Conservation (phyloP, 768 basidiomycete species). For the Chalciporus pseudorubinellus region DNA sequence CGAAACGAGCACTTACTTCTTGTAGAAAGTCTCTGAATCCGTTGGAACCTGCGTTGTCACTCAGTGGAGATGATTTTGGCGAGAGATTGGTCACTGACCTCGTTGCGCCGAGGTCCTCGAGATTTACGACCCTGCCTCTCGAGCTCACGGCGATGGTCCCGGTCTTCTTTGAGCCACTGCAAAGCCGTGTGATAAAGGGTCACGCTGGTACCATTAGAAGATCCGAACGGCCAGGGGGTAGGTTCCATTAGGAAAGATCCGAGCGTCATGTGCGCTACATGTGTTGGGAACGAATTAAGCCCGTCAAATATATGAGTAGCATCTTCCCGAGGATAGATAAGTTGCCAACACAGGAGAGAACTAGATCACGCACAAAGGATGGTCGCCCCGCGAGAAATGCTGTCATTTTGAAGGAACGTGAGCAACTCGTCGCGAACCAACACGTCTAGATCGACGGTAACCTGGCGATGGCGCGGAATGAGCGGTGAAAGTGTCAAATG, state of each 20-base stretch:
- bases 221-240: slow-evolving; percentile 63
- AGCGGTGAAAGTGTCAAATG: not conserved
- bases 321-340: slow-evolving; percentile 45
- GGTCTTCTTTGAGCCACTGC: slow-evolving; percentile 85
- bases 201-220: slow-evolving; percentile 21
- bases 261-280: slow-evolving; percentile 87
- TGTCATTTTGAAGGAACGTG: slow-evolving; percentile 81
- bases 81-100: slow-evolving; percentile 39
- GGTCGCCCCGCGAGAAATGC: slow-evolving; percentile 75
- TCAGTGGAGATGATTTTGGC: slow-evolving; percentile 2
- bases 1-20: slow-evolving; percentile 51
- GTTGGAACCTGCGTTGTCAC: slow-evolving; percentile 47
- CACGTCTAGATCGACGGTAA: slow-evolving; percentile 96
- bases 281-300: slow-evolving; percentile 86
- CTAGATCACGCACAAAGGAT: slow-evolving; percentile 64
- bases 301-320: slow-evolving; percentile 99
- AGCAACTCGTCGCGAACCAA: slow-evolving; percentile 92
- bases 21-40: slow-evolving; percentile 84
- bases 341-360: not conserved
- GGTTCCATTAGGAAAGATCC: slow-evolving; percentile 70
- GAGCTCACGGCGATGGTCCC: slow-evolving; percentile 57
- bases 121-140: slow-evolving; percentile 57
- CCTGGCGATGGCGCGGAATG: slow-evolving; percentile 41
- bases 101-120: slow-evolving; percentile 56
- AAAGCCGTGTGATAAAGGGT: slow-evolving; percentile 73